A percentile compares a stretch with the other conserved stretches of the same genome.
phyloP scores from a whole-genome alignment of 2,329 filamentous ascomycete species.

The Triangularia verruculosa region DNA sequence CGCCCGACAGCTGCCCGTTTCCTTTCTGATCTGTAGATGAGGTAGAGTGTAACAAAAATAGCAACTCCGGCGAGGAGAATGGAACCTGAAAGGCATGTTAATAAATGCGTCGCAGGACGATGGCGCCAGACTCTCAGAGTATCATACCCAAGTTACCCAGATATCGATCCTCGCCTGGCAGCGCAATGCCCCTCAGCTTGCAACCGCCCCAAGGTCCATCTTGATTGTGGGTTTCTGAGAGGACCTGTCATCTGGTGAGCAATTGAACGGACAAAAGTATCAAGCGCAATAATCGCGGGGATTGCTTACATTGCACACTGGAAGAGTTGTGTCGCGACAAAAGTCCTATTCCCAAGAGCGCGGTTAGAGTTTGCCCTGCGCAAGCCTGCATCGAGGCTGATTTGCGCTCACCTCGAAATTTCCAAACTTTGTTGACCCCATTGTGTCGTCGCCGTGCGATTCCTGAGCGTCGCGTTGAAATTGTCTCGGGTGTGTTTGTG shows the following conservation, averaged over 20 bases:
- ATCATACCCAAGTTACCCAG: slow-evolving; percentile 78
- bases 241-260: slow-evolving; percentile 50
- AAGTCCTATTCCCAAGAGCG: slow-evolving; percentile 56
- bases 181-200: slow-evolving; percentile 68
- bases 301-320: slow-evolving; percentile 75
- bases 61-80: slow-evolving; percentile 79
- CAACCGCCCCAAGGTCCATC: slow-evolving; percentile 65
- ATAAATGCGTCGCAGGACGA: background rate
- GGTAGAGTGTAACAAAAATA: slow-evolving; percentile 62
- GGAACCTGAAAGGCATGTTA: slow-evolving; percentile 58
- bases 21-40: slow-evolving; percentile 77
- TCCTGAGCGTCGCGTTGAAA: slow-evolving; percentile 17
- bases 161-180: slow-evolving; percentile 58
- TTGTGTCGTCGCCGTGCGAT: slow-evolving; percentile 33
- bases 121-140: background rate
- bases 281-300: background rate
- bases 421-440: slow-evolving; percentile 61
- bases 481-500: slow-evolving; percentile 17
- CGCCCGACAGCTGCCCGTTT: slow-evolving; percentile 93
- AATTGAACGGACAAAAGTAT: background rate
- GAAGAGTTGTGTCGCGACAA: slow-evolving; percentile 78
- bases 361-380: slow-evolving; percentile 10
- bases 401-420: slow-evolving; percentile 54
- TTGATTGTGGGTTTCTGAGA: slow-evolving; percentile 59
- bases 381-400: slow-evolving; percentile 16